Evolutionary conservation across 768 basidiomycete species (phyloP), one percentile per base, ranked within the genome.

Genomic region (Calocybe cyanea): DNA sequence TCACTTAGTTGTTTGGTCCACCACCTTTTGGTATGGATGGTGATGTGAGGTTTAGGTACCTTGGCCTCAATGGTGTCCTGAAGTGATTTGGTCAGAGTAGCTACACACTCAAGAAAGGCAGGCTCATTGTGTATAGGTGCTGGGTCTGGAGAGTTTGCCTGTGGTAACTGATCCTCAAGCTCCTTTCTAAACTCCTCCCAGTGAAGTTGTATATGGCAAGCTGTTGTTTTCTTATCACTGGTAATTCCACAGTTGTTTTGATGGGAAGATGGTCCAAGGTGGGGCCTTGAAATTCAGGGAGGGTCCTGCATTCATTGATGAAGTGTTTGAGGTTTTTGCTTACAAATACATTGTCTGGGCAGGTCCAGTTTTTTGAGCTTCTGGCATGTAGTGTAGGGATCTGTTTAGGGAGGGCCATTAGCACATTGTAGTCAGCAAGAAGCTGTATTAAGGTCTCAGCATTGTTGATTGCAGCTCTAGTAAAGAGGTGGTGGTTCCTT

Each of bases 341-440:
- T 23, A 54, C 49, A 48, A 70, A 77, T 0, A 77, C 67, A 41
- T 79, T 77, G 57, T 78, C 72, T 3, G 65, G 62, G 8, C 67
- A 40, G 4, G 68, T 67, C 38, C 56, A 60, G 44, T 70, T 72
- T 13, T 65, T 63, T 0, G 69, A 61, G 1, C 20, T 38, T 0
- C 30, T 37, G 0, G 64, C 54, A 15, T 65, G 32, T 0, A 78
- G 59, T 0, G 70, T 80, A 0, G 71, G 71, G 0, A 58, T 55
- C 0, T 56, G 57, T 7, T 54, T 43, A 0, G 65, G 68, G 0
- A 79, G 63, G 0, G 59, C 45, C 68, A 71, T 68, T 0, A 46
- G 6, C 56, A 79, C 60, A 0, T 52, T 48, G 40, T 64, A 39
- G 0, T 51, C 51, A 0, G 42, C 49, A 0, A 68, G 13, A 2